Conservation (phyloP, 2,329 filamentous ascomycete genomes). For the Colletotrichum abscissum region DNA sequence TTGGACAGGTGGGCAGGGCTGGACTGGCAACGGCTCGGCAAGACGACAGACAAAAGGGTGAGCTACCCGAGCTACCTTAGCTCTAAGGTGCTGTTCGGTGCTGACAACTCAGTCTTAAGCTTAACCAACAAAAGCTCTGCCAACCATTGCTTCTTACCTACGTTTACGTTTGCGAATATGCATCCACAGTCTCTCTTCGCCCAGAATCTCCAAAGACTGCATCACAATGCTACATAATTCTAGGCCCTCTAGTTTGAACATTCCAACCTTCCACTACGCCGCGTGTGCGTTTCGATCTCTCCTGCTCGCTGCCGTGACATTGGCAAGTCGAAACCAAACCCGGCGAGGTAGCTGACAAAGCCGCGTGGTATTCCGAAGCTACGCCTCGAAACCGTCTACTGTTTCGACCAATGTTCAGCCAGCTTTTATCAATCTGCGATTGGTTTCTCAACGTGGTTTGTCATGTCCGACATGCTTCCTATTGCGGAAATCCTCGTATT, state of each 20-base stretch:
- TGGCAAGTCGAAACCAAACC: not conserved
- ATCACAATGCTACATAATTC: too few species aligned
- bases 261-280: too few species aligned
- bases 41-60: not conserved
- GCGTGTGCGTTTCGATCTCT: too few species aligned
- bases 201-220: too few species aligned
- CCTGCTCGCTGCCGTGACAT: not conserved
- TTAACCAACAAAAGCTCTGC: not conserved
- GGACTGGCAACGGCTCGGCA: conserved; percentile 6
- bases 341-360: not conserved
- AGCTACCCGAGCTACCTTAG: not conserved
- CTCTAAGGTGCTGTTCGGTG: not conserved
- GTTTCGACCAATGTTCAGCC: not conserved
- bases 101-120: not conserved
- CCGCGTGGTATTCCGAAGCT: not conserved
- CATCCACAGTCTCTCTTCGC: too few species aligned
- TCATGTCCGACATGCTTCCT: not conserved
- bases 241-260: not conserved
- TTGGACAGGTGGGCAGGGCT: not conserved
- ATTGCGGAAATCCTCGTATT: not conserved
- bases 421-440: not conserved
- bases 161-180: too few species aligned
- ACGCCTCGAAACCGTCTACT: conserved; percentile 2
- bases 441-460: not conserved
- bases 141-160: not conserved